These are phyloP conservation scores for Drechslerella dactyloides DNA, from an alignment of 2,329 filamentous ascomycete species.

Conservation along the genomic window DNA sequence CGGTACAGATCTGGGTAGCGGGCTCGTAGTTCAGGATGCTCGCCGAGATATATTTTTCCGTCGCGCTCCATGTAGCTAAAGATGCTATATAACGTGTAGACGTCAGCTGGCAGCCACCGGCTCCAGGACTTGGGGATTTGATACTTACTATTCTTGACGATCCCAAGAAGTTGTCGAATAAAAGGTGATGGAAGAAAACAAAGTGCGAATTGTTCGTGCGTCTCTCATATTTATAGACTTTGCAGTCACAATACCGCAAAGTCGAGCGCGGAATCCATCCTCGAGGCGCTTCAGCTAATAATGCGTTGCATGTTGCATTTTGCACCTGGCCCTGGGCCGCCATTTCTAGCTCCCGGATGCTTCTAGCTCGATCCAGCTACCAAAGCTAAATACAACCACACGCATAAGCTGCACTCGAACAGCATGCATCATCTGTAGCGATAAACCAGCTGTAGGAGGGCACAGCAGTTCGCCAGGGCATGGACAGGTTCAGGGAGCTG, in stretches of 20 bases:
- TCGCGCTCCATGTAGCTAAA: neutral
- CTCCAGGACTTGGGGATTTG: too few species aligned
- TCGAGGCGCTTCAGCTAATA: neutral
- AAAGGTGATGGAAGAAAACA: neutral
- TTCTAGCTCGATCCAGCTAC: neutral
- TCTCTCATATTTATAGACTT: neutral
- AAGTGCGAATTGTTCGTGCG: too few species aligned
- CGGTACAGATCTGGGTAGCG: too few species aligned
- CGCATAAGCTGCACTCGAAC: neutral
- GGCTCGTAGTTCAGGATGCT: neutral
- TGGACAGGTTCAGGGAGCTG: slow-evolving; percentile 43
- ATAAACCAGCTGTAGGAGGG: too few species aligned
- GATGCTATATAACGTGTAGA: neutral
- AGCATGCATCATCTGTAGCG: neutral
- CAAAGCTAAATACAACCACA: neutral
- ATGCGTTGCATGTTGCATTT: slow-evolving; percentile 4
- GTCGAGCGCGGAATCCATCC: neutral
- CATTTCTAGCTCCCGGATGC: neutral
- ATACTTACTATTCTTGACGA: neutral
- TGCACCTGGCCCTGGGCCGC: neutral
- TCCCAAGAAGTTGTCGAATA: neutral
- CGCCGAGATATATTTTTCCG: neutral
- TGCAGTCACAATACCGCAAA: neutral
- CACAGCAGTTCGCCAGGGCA: neutral
- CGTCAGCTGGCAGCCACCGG: neutral